Evolutionary conservation across 176 grass and related monocot species (phyloP).

Genomic region (Aegilops speltoides): DNA sequence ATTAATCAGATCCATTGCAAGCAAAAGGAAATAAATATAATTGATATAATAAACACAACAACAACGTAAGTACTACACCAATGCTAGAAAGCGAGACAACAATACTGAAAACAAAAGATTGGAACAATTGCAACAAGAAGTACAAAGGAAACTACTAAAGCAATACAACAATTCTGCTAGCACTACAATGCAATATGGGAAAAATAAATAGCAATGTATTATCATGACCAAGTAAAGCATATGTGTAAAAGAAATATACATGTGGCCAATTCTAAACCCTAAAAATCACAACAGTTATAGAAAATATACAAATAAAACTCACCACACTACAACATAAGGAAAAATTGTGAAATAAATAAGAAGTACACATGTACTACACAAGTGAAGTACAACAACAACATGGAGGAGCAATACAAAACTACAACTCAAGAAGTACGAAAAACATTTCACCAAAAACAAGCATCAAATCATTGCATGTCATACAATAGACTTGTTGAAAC

Average conservation of each 20-base stretch:
- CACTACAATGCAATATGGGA: neutral
- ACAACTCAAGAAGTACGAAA: neutral
- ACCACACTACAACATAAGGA: neutral
- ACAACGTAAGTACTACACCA: neutral
- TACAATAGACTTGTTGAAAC: neutral
- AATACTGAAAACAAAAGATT: neutral
- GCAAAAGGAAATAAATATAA: neutral
- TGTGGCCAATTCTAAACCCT: neutral
- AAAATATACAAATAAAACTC: neutral
- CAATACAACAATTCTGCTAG: neutral
- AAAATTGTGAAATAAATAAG: neutral
- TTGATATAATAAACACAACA: neutral
- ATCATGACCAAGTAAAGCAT: neutral
- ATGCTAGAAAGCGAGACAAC: neutral
- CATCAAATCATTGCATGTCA: neutral
- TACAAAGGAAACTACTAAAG: neutral
- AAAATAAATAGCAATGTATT: neutral
- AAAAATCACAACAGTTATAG: neutral
- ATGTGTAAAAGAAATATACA: neutral
- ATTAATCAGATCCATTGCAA: neutral
- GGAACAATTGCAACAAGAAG: neutral
- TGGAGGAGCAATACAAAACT: neutral
- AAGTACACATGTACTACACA: neutral
- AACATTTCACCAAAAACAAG: neutral
- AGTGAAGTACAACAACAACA: neutral